Evolutionary conservation across 202 grass and related monocot genomes (phyloP).

Genomic region (Dendrocalamus latiflorus): DNA sequence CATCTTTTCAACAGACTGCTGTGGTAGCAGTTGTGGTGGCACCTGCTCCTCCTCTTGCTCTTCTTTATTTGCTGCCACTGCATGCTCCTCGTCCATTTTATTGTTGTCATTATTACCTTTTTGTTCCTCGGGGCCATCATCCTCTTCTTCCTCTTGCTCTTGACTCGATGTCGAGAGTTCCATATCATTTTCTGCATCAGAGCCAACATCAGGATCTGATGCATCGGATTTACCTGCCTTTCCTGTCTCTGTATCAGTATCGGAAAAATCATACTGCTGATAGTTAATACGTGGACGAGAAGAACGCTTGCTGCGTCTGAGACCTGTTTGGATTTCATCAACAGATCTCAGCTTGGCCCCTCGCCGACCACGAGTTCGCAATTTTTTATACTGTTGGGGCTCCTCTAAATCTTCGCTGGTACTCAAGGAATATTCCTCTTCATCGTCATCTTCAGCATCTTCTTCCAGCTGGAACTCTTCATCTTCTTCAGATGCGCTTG

Average conservation of each 20-base stretch:
- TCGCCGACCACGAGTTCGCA: conserved; percentile 51
- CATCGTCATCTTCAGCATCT: conserved; percentile 73
- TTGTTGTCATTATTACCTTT: conserved; percentile 33
- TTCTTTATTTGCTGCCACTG: conserved; percentile 49
- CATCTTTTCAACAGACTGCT: conserved; percentile 43
- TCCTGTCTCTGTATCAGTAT: conserved; percentile 63
- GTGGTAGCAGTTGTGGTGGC: conserved; percentile 15
- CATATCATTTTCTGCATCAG: conserved; percentile 52
- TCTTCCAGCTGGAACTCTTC: conserved; percentile 88
- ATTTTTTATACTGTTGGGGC: conserved; percentile 41
- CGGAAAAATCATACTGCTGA: conserved; percentile 78
- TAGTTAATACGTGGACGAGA: conserved; percentile 77
- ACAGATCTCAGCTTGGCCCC: conserved; percentile 71
- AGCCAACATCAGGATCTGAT: conserved; percentile 55
- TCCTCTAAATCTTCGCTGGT: conserved; percentile 81
- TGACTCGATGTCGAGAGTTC: conserved; percentile 85
- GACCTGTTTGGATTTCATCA: conserved; percentile 73
- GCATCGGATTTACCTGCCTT: conserved; percentile 55
- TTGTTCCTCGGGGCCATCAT: conserved; percentile 58
- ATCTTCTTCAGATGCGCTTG: conserved; percentile 85
- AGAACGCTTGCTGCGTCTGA: conserved; percentile 88
- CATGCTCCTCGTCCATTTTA: conserved; percentile 48
- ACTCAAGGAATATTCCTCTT: conserved; percentile 82
- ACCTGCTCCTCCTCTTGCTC: conserved; percentile 29
- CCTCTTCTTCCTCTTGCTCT: conserved; percentile 61